phyloP scores from a whole-genome alignment of 805 yeast species.

The Lachancea kluyveri region DNA sequence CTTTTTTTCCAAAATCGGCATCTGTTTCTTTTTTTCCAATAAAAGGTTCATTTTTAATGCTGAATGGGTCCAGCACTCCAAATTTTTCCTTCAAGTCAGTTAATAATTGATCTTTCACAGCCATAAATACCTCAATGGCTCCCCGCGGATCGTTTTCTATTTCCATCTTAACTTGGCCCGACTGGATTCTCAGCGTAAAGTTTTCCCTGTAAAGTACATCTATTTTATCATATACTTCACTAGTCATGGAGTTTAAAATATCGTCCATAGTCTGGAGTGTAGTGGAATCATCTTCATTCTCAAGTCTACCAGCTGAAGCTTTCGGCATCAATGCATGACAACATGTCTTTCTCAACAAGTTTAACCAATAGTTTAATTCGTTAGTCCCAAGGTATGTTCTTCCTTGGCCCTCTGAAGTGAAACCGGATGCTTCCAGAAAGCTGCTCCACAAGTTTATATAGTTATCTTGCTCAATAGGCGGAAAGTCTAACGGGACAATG shows the following conservation, averaged over 20 bases:
- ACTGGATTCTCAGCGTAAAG: constrained; percentile 41
- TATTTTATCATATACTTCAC: constrained; percentile 45
- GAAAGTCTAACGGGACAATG: constrained; percentile 66
- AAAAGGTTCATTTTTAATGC: not conserved
- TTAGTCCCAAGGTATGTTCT: constrained; percentile 47
- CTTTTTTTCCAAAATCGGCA: constrained; percentile 2
- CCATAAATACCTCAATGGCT: constrained; percentile 44
- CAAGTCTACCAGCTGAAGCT: constrained; percentile 4
- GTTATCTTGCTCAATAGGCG: constrained; percentile 78
- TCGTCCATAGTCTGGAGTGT: constrained; percentile 43
- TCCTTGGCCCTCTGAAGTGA: constrained; percentile 42
- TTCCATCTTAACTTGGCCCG: constrained; percentile 65
- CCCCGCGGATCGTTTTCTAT: constrained; percentile 41
- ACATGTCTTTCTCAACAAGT: constrained; percentile 67
- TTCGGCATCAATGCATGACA: constrained; percentile 57
- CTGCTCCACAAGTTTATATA: constrained; percentile 58
- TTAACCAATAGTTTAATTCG: constrained; percentile 64
- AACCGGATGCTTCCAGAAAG: constrained; percentile 53
- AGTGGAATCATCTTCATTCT: constrained; percentile 6
- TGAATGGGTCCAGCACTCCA: constrained; percentile 2
- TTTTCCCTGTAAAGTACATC: constrained; percentile 43
- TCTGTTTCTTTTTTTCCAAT: not conserved
- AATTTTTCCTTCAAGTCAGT: constrained; percentile 20
- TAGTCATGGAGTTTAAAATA: constrained; percentile 60
- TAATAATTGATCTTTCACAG: constrained; percentile 33